A percentile compares a stretch with the other conserved stretches of the same genome.
Evolutionary conservation across 2,329 filamentous ascomycete species (phyloP).

Genomic region (Scedosporium dehoogii): DNA sequence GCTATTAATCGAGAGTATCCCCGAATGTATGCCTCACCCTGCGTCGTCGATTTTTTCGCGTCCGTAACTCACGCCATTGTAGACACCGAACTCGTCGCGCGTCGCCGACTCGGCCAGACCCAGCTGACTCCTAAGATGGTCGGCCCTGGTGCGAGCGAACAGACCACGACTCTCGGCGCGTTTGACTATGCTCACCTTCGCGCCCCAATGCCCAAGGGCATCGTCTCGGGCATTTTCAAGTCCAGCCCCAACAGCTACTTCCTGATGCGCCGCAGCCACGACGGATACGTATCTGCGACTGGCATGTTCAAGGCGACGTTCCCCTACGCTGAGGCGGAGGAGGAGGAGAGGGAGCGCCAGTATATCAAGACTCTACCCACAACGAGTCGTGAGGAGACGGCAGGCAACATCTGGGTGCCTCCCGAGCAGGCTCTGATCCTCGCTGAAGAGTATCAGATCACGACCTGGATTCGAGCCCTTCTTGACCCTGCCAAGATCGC

Average conservation of each 20-base stretch:
- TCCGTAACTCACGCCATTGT: slow-evolving; percentile 8
- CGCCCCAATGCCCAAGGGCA: slow-evolving; percentile 82
- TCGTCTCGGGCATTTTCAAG: slow-evolving; percentile 88
- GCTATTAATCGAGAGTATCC: slow-evolving; percentile 51
- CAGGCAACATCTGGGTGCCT: slow-evolving; percentile 93
- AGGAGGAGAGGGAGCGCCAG: slow-evolving; percentile 67
- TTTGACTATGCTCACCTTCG: slow-evolving; percentile 96
- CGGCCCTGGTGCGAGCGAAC: slow-evolving; percentile 63
- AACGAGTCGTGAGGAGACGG: slow-evolving; percentile 84
- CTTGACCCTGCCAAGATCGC: slow-evolving; percentile 77
- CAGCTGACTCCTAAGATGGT: slow-evolving; percentile 77
- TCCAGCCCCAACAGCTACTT: slow-evolving; percentile 89
- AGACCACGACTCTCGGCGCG: slow-evolving; percentile 57
- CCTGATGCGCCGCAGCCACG: slow-evolving; percentile 81
- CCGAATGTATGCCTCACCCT: slow-evolving; percentile 18
- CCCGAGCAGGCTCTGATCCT: slow-evolving; percentile 71
- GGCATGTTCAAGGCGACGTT: slow-evolving; percentile 92
- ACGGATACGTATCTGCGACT: slow-evolving; percentile 76
- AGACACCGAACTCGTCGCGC: slow-evolving; percentile 68
- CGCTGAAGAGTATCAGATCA: slow-evolving; percentile 78
- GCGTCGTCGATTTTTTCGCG: not conserved
- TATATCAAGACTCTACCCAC: slow-evolving; percentile 76
- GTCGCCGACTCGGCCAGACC: slow-evolving; percentile 86
- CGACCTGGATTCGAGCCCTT: slow-evolving; percentile 82
- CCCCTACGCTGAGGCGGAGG: slow-evolving; percentile 61